Evolutionary conservation across 768 basidiomycete species (phyloP), one percentile per base, ranked within the genome.

Genomic region (Mycena chlorophos): DNA sequence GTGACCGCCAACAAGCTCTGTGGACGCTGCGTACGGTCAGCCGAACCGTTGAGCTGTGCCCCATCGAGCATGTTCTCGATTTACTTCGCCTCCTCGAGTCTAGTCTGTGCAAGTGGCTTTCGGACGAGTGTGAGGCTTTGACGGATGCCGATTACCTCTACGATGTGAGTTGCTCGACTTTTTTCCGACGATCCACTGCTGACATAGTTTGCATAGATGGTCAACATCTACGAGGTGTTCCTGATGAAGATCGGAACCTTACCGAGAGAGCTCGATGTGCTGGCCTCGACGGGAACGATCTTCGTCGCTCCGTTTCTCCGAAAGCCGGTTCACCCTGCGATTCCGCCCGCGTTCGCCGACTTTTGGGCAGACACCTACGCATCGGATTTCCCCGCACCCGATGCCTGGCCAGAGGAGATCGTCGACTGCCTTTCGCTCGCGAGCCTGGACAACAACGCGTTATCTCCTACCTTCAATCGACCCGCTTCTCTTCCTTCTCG

Each of bases 21-120:
- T 91, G 88, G 88, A 72, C 88, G 58, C 70, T 84, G 19, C 73
- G 83, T 34, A 77, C 85, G 3, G 68, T 90, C 50, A 77, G 76
- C 40, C 69, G 73, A 5, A 64, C 80, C 3, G 70, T 91, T 37
- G 85, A 87, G 53, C 60, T 68, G 0, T 87, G 85, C 63, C 85
- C 87, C 2, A 55, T 58, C 4, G 78, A 78, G 39, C 70, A 83
- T 47, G 65, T 77, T 38, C 57, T 75, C 20, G 67, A 69, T 22
- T 62, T 87, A 37, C 64, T 89, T 46, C 76, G 80, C 45, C 53
- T 66, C 13, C 53, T 84, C 14, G 78, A 84, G 58, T 85, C 83
- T 1, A 83, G 85, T 10, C 48, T 88, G 23, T 65, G 72, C 38
- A 60, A 75, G 14, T 91, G 89, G 90, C 66, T 91, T 27, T 75